phyloP scores from a whole-genome alignment of 2,329 filamentous ascomycete genomes.

The Fusarium marasasianum region DNA sequence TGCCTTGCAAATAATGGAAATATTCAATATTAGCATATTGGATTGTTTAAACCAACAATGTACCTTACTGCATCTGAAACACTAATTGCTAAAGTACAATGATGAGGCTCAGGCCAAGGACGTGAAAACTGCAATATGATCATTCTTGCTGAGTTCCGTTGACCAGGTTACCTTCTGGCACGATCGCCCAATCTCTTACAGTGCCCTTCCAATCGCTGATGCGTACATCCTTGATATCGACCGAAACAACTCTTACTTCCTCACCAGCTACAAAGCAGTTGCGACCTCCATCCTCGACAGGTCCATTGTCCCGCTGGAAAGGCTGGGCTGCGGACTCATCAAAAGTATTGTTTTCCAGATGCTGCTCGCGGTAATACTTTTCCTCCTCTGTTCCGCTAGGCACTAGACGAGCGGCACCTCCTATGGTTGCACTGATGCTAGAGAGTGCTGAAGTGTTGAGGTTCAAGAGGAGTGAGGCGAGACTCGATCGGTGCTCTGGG shows the following conservation, averaged over 20 bases:
- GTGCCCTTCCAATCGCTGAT: conserved; percentile 97
- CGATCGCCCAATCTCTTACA: conserved; percentile 78
- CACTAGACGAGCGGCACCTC: conserved; percentile 82
- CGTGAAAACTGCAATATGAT: background rate
- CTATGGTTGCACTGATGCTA: conserved; percentile 92
- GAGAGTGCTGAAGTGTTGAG: conserved; percentile 90
- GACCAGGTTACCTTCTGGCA: conserved; percentile 48
- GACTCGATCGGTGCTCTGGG: conserved; percentile 73
- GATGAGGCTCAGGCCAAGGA: conserved; percentile 4
- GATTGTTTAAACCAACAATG: background rate
- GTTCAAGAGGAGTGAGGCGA: conserved; percentile 86
- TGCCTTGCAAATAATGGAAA: background rate
- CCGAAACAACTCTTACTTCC: conserved; percentile 87
- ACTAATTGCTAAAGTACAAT: background rate
- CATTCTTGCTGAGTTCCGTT: conserved; percentile 52
- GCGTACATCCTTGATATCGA: conserved; percentile 83
- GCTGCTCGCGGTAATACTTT: conserved; percentile 80
- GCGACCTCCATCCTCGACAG: conserved; percentile 61
- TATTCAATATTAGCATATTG: background rate
- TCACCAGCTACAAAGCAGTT: conserved; percentile 80
- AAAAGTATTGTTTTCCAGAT: conserved; percentile 94
- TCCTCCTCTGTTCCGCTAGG: conserved; percentile 82
- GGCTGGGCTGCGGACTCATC: conserved; percentile 59
- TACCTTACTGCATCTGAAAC: background rate
- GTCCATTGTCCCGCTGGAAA: conserved; percentile 48